Base-by-base conservation (phyloP, 441 rosid genomes). In the Croton setiger region DNA sequence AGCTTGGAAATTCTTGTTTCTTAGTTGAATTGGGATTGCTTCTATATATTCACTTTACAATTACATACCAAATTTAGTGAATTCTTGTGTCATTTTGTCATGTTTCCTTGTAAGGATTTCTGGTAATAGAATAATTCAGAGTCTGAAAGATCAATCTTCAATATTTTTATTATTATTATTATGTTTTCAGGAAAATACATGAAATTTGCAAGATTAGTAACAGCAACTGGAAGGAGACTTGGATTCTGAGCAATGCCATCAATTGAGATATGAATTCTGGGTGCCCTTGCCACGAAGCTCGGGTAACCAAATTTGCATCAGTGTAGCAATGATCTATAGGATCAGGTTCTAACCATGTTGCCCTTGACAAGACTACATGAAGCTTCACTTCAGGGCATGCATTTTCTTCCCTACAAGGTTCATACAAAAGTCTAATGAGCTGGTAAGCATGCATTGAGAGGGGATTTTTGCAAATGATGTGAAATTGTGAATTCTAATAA, bases 261-360 rank as follows among this genome's bases (percentile, higher is more conserved):
- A 92, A 73, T 62, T 87, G 89, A 41, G 91, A 82, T 43, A 93
- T 80, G 76, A 91, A 91, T 79, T 89, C 84, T 0, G 97, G 97
- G 67, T 91, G 98, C 41, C 95, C 97, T 3, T 93, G 93, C 95
- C 97, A 93, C 35, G 96, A 93, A 10, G 96, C 97, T 31, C 97
- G 95, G 2, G 95, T 91, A 45, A 93, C 91, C 69, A 93, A 81
- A 74, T 93, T 93, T 59, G 85, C 95, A 20, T 93, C 91, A 0
- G 93, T 93, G 85, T 78, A 93, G 79, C 97, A 93, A 31, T 88
- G 74, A 72, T 85, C 79, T 13, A 90, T 85, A 0, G 95, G 95
- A 78, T 89, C 87, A 7, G 96, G 97, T 47, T 91, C 98, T 55
- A 91, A 66, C 98, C 98, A 93, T 2, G 87, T 81, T 12, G 87